These are phyloP conservation scores for Fusarium zealandicum DNA, from an alignment of 2,329 filamentous ascomycete species.

Conservation along the genomic window DNA sequence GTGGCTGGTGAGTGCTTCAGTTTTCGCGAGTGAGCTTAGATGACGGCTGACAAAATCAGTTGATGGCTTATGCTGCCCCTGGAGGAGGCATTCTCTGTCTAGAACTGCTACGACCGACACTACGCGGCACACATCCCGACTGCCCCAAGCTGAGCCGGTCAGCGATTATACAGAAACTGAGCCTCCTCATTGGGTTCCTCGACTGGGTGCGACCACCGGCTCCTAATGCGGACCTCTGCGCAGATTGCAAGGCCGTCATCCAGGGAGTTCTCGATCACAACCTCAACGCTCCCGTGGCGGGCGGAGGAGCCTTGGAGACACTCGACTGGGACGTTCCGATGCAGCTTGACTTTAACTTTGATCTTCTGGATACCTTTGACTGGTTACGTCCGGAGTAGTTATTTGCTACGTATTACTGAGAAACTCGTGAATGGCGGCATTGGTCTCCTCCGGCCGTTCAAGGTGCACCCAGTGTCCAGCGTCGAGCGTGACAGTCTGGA, in stretches of 20 bases:
- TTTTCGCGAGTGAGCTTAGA: accelerated
- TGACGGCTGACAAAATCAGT: conserved; percentile 37
- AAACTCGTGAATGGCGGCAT: conserved; percentile 36
- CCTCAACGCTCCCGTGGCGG: conserved; percentile 49
- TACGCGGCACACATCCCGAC: conserved; percentile 44
- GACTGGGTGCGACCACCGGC: conserved; percentile 58
- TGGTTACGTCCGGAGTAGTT: conserved; percentile 48
- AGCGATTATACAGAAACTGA: conserved; percentile 59
- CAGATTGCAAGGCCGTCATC: conserved; percentile 56
- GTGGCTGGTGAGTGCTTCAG: conserved; percentile 52
- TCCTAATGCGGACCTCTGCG: conserved; percentile 58
- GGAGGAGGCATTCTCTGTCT: conserved; percentile 59
- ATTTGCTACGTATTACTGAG: conserved; percentile 1
- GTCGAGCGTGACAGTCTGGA: conserved; percentile 48
- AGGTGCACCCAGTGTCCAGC: conserved; percentile 48
- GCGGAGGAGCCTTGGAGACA: conserved; percentile 34
- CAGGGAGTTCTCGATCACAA: conserved; percentile 59
- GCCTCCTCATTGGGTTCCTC: conserved; percentile 58
- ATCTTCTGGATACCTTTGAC: conserved; percentile 58
- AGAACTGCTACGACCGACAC: conserved; percentile 55
- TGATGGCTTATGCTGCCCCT: conserved; percentile 59
- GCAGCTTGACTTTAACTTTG: conserved; percentile 53
- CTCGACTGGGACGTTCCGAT: conserved; percentile 48
- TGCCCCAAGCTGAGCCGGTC: conserved; percentile 52
- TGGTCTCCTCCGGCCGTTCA: conserved; percentile 40